These are phyloP conservation scores for Dendrocalamus sinicus DNA, from an alignment of 176 grass and related monocot genomes.

Conservation along the genomic window DNA sequence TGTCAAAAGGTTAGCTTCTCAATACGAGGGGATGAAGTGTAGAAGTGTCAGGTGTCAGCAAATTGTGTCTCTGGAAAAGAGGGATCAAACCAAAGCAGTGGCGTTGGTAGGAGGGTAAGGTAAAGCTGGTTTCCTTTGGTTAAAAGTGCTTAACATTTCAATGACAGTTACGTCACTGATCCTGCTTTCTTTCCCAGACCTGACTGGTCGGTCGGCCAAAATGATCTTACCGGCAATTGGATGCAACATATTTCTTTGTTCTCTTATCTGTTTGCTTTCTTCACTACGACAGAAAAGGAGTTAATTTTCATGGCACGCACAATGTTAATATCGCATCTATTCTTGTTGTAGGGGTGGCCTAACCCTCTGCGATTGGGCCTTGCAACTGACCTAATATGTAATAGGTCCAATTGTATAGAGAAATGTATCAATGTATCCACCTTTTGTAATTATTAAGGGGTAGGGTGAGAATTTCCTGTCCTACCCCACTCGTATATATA, in stretches of 20 bases:
- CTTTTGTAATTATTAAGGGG: too few relatives aligned
- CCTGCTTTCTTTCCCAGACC: conserved; percentile 15
- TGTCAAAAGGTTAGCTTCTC: conserved; percentile 22
- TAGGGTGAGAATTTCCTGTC: too few relatives aligned
- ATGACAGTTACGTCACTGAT: conserved; percentile 27
- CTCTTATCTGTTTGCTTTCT: conserved; percentile 52
- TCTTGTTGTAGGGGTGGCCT: not conserved
- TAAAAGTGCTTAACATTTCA: conserved; percentile 16
- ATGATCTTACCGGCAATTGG: conserved; percentile 34
- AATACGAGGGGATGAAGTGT: not conserved
- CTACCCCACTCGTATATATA: too few relatives aligned
- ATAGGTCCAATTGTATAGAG: too few relatives aligned
- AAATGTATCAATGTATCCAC: too few relatives aligned
- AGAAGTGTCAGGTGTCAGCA: conserved; percentile 28
- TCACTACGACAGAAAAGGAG: conserved; percentile 11
- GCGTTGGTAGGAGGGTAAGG: not conserved
- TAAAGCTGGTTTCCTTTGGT: conserved; percentile 16
- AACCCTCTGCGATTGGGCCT: too few relatives aligned
- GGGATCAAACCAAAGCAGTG: conserved; percentile 11
- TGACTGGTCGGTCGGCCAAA: conserved; percentile 28
- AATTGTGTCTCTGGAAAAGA: not conserved
- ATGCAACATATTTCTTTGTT: conserved; percentile 41
- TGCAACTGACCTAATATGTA: too few relatives aligned
- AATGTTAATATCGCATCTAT: conserved; percentile 40
- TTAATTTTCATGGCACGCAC: conserved; percentile 1